phyloP scores from a whole-genome alignment of 2,329 filamentous ascomycete genomes.

The Microdochium paspali region DNA sequence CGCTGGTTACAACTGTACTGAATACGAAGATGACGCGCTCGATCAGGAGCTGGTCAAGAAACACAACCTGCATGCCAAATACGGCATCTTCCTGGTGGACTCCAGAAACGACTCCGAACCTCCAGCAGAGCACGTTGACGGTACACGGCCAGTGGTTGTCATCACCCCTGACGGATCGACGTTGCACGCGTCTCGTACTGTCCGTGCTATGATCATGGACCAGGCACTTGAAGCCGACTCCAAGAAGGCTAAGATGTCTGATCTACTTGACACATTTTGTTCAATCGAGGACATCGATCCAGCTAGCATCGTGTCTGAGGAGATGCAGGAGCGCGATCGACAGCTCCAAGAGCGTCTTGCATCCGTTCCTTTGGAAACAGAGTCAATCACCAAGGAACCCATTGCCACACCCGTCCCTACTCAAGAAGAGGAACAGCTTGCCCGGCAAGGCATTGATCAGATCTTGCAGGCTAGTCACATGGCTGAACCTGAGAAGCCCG shows the following conservation, averaged over 20 bases:
- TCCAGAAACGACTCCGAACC: conserved; percentile 35
- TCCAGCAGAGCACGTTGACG: conserved; percentile 29
- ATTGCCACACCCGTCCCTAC: neutral
- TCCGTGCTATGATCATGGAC: conserved; percentile 19
- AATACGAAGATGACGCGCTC: conserved; percentile 37
- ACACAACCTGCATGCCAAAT: conserved; percentile 40
- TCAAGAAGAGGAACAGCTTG: neutral
- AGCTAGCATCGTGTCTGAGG: conserved; percentile 17
- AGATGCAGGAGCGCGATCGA: conserved; percentile 18
- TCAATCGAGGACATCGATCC: conserved; percentile 10
- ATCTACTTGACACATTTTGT: conserved; percentile 12
- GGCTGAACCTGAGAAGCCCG: neutral
- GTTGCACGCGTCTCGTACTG: conserved; percentile 36
- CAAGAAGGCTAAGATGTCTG: conserved; percentile 9
- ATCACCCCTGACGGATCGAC: conserved; percentile 37
- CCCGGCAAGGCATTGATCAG: neutral
- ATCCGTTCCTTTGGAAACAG: neutral
- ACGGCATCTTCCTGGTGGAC: conserved; percentile 39
- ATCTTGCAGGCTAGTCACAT: neutral
- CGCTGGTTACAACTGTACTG: conserved; percentile 41
- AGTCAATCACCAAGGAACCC: neutral
- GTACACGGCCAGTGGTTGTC: conserved; percentile 37
- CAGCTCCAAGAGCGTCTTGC: neutral
- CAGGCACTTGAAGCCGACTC: conserved; percentile 12
- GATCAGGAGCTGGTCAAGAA: conserved; percentile 39